Evolutionary conservation across 192 early-diverging fungal genomes (phyloP).

Genomic region (Coemansia biformis): DNA sequence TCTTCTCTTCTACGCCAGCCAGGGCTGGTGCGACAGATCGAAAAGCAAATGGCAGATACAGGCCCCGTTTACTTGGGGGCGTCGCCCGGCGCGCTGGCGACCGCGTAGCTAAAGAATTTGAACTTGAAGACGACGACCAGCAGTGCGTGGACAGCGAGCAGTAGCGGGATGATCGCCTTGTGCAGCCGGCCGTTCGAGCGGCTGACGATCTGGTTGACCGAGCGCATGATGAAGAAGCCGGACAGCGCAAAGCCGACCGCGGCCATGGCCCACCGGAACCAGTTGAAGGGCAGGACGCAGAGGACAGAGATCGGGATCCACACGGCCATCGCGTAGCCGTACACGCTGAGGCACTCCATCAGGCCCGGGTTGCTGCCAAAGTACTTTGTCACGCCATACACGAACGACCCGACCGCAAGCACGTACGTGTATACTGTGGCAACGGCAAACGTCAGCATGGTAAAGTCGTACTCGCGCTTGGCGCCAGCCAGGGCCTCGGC

Average conservation of each 20-base stretch:
- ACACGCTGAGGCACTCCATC: conserved; percentile 80
- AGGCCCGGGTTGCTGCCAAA: conserved; percentile 76
- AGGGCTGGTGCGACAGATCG: too few relatives aligned
- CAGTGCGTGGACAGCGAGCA: conserved; percentile 61
- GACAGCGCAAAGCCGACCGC: conserved; percentile 68
- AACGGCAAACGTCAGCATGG: conserved; percentile 73
- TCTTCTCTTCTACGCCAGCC: too few relatives aligned
- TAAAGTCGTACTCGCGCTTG: conserved; percentile 72
- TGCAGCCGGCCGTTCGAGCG: conserved; percentile 65
- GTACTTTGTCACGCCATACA: conserved; percentile 82
- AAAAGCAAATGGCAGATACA: too few relatives aligned
- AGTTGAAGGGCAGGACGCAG: conserved; percentile 75
- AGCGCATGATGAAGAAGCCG: conserved; percentile 54
- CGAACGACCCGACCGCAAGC: conserved; percentile 59
- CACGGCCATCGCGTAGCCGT: conserved; percentile 86
- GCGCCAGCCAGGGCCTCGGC: conserved; percentile 56
- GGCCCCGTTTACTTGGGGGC: background rate
- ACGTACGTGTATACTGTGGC: conserved; percentile 80
- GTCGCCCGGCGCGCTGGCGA: conserved; percentile 13
- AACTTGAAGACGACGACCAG: conserved; percentile 78
- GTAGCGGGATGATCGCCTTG: conserved; percentile 62
- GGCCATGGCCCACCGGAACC: conserved; percentile 79
- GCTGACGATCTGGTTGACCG: conserved; percentile 54
- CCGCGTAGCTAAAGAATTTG: conserved; percentile 73
- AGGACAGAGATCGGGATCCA: conserved; percentile 87